Conservation (phyloP, 805 yeast species). For the Metschnikowia colocasiae region DNA sequence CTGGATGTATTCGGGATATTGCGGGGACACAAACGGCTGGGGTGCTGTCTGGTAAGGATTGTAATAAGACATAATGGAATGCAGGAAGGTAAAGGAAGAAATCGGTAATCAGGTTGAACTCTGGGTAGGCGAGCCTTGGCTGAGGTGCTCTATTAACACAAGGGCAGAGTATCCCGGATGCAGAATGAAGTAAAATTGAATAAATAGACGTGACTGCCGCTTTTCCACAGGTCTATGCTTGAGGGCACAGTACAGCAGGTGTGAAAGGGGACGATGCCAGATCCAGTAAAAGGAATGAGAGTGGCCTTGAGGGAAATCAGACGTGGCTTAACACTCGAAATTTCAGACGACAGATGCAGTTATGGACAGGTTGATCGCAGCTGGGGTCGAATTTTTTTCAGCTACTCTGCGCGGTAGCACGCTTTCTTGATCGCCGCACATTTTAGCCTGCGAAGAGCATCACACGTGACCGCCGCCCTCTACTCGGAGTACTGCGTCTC, state of each 20-base stretch:
- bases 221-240: background rate
- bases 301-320: background rate
- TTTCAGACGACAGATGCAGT: background rate
- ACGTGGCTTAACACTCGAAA: background rate
- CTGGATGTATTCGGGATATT: background rate
- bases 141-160: background rate
- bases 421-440: conserved; percentile 5
- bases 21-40: conserved; percentile 21
- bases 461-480: conserved; percentile 2
- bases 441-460: conserved; percentile 4
- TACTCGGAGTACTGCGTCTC: conserved; percentile 16
- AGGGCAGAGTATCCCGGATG: conserved; percentile 2
- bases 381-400: conserved; percentile 6
- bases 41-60: conserved; percentile 39
- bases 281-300: background rate
- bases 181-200: conserved; percentile 10
- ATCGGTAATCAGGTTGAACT: background rate
- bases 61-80: conserved; percentile 36
- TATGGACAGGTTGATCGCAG: background rate
- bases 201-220: conserved; percentile 1
- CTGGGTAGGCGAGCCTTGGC: background rate
- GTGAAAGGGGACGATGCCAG: background rate
- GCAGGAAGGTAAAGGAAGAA: conserved; percentile 6
- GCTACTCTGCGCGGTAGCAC: conserved; percentile 5
- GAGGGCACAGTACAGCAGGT: background rate